A percentile compares a stretch with the other conserved stretches of the same genome.
phyloP scores from a whole-genome alignment of 768 basidiomycete species.

The Dioszegia aurantiaca region DNA sequence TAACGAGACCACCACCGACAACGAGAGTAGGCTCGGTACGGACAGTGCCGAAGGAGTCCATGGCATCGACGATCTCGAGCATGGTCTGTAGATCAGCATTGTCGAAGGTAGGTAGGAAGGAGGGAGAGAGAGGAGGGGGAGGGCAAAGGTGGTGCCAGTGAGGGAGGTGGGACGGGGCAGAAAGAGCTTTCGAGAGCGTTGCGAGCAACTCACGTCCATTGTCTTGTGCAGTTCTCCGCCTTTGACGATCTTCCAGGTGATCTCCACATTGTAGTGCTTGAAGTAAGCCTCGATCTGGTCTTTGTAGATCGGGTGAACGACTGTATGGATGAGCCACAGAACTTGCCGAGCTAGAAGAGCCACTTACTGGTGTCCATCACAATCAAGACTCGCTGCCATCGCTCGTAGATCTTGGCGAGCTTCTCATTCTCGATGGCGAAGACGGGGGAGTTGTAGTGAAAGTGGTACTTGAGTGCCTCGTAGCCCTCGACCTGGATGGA shows the following conservation, averaged over 20 bases:
- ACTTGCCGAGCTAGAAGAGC: not conserved
- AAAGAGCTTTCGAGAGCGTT: too few species aligned
- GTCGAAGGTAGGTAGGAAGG: not conserved
- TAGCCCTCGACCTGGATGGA: constrained; percentile 44
- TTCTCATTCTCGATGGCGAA: constrained; percentile 46
- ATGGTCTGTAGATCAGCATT: constrained; percentile 37
- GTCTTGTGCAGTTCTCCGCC: constrained; percentile 54
- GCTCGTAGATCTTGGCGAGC: constrained; percentile 50
- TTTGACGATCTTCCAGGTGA: constrained; percentile 51
- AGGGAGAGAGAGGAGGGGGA: not conserved
- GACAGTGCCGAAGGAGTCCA: constrained; percentile 53
- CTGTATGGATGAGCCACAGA: constrained; percentile 18
- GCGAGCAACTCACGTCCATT: constrained; percentile 51
- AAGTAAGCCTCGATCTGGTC: constrained; percentile 50
- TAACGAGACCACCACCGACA: constrained; percentile 52
- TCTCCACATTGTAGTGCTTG: constrained; percentile 45
- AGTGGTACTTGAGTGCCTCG: constrained; percentile 51
- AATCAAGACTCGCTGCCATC: constrained; percentile 51
- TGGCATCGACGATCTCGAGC: constrained; percentile 53
- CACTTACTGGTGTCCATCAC: constrained; percentile 51
- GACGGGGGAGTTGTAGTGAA: constrained; percentile 50
- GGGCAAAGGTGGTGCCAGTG: constrained; percentile 1
- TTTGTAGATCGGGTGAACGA: constrained; percentile 47
- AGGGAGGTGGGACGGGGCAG: not conserved
- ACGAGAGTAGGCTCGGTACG: constrained; percentile 53